Conservation (phyloP, 257 asterid genomes). For the Ilex asprella region DNA sequence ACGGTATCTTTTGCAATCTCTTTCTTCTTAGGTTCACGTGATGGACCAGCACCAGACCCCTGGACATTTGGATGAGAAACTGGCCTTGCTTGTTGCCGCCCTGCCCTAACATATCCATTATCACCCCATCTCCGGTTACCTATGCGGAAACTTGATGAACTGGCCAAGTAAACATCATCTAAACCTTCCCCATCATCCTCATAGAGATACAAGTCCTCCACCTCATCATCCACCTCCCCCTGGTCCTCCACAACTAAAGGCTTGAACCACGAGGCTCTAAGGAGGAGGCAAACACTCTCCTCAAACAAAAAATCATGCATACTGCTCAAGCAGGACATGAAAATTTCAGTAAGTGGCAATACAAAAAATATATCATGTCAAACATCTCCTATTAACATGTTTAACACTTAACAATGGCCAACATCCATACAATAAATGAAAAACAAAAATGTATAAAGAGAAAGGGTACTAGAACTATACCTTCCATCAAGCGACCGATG, state of each 20-base stretch:
- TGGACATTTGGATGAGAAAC: slow-evolving; percentile 20
- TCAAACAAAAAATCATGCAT: slow-evolving; percentile 78
- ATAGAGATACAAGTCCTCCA: slow-evolving; percentile 35
- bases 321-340: slow-evolving; percentile 26
- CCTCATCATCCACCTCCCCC: slow-evolving; percentile 43
- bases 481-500: slow-evolving; percentile 96
- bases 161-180: slow-evolving; percentile 44
- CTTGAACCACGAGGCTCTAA: slow-evolving; percentile 82
- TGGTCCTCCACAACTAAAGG: slow-evolving; percentile 59
- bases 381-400: neutral
- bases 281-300: slow-evolving; percentile 93
- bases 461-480: slow-evolving; percentile 25
- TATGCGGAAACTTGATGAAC: slow-evolving; percentile 48
- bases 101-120: slow-evolving; percentile 73
- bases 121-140: slow-evolving; percentile 85
- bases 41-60: slow-evolving; percentile 52
- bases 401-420: neutral
- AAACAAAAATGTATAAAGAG: neutral
- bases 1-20: slow-evolving; percentile 38
- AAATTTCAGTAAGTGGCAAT: neutral
- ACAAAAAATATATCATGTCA: neutral
- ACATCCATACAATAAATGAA: neutral
- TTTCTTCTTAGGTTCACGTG: slow-evolving; percentile 57
- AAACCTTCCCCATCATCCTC: slow-evolving; percentile 51
- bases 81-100: slow-evolving; percentile 83